Evolutionary conservation across 768 basidiomycete species (phyloP).

Genomic region (Boletus speciosus): DNA sequence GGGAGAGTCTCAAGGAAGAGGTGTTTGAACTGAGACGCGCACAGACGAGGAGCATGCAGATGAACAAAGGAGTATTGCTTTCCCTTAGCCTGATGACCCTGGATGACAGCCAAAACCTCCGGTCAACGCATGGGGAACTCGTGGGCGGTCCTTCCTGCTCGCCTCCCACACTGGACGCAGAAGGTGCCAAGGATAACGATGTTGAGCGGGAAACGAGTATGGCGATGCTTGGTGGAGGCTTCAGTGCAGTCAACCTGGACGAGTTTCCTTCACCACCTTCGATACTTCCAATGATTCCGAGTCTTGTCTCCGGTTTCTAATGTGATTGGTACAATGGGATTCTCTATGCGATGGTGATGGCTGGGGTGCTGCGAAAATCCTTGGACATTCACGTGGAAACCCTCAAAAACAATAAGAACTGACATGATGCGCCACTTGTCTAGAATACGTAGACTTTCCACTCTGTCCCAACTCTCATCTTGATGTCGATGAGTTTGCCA

Average conservation of each 20-base stretch:
- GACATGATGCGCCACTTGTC: no score
- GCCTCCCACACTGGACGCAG: neutral
- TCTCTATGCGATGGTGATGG: neutral
- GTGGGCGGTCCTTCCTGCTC: slow-evolving; percentile 1
- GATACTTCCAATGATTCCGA: slow-evolving; percentile 30
- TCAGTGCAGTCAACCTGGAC: slow-evolving; percentile 42
- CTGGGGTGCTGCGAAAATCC: no score
- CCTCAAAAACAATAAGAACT: neutral
- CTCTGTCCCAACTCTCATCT: neutral
- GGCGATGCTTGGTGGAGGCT: slow-evolving; percentile 32
- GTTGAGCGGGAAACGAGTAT: slow-evolving; percentile 16
- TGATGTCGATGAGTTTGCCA: neutral
- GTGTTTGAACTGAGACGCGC: slow-evolving; percentile 45
- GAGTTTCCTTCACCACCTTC: slow-evolving; percentile 47
- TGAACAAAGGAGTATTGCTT: slow-evolving; percentile 46
- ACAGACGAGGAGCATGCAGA: slow-evolving; percentile 48
- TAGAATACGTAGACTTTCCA: neutral
- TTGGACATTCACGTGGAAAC: no score
- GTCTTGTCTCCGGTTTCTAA: slow-evolving; percentile 28
- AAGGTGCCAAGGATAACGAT: slow-evolving; percentile 12
- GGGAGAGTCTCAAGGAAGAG: slow-evolving; percentile 26
- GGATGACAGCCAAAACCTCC: slow-evolving; percentile 4
- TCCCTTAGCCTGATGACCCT: slow-evolving; percentile 23
- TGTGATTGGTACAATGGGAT: neutral
- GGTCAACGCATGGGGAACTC: neutral